Percentiles rank a stretch among this genome's conserved stretches.
These are phyloP conservation scores for Pneumocystis canis DNA, from an alignment of 1,139 yeast genomes.

Conservation along the genomic window DNA sequence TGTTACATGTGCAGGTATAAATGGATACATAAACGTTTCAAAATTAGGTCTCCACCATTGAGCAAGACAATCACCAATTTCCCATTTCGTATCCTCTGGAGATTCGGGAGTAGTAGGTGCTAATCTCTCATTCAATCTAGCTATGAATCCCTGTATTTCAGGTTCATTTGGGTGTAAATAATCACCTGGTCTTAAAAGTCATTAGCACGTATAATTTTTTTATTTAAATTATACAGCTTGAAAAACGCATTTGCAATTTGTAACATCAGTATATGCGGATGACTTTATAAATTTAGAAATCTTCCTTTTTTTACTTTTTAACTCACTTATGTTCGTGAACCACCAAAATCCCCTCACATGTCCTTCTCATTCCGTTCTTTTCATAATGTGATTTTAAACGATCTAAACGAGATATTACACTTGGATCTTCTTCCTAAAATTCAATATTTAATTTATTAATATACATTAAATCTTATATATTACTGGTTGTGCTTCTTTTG, in stretches of 20 bases:
- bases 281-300: neutral
- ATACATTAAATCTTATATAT: neutral
- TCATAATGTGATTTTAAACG: slow-evolving; percentile 24
- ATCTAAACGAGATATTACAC: slow-evolving; percentile 21
- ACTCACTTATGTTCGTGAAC: slow-evolving; percentile 22
- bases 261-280: slow-evolving; percentile 23
- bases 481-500: slow-evolving; percentile 22
- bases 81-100: slow-evolving; percentile 20
- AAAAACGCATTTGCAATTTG: slow-evolving; percentile 23
- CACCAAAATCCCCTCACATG: slow-evolving; percentile 25
- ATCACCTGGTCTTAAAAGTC: slow-evolving; percentile 24
- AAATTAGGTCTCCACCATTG: slow-evolving; percentile 31
- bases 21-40: slow-evolving; percentile 27
- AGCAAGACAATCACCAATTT: slow-evolving; percentile 25
- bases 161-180: slow-evolving; percentile 23
- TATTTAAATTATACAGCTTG: slow-evolving; percentile 16
- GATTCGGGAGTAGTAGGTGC: slow-evolving; percentile 16
- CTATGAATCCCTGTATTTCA: slow-evolving; percentile 22
- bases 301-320: neutral
- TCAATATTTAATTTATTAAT: neutral
- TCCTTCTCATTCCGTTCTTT: slow-evolving; percentile 24
- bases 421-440: slow-evolving; percentile 22
- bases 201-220: neutral
- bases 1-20: slow-evolving; percentile 26
- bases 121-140: slow-evolving; percentile 22